Base-by-base conservation (phyloP, 352 stramenopile genomes). In the Globisporangium irregulare region DNA sequence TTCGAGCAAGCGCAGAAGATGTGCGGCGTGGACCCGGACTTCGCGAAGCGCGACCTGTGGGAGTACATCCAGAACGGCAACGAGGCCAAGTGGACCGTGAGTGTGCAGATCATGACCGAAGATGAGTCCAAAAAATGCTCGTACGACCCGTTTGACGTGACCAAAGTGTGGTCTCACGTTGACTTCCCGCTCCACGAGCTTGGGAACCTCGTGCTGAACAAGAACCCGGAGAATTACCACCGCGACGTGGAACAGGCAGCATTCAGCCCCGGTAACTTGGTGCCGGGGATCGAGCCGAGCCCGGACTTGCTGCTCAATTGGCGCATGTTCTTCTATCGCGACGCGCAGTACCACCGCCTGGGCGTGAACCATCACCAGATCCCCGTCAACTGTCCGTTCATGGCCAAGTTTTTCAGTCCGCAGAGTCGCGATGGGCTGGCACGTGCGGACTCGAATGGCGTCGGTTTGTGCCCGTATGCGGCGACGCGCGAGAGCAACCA, bases 71-170 rank as follows among this genome's bases (percentile, higher is more conserved):
- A 76, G 1, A 75, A 80, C 27, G 83, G 87, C 48, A 73, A 96
- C 29, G 93, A 80, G 60, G 89, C 91, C 20, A 85, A 74, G 20
- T 97, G 91, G 92, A 97, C 87, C 8, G 66, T 95, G 56, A 95
- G 95, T 66, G 80, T 98, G n/a, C 92, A 98, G 74, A 84, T 97
- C 14, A 98, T 98, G 92, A 95, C 81, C 0, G 76, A 82, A 8
- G 74, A 89, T 5, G 71, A 98, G 59, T 87, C 89, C 2, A 69
- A 79, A 6, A 72, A 77, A 12, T 73, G 74, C 51, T 74, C 70
- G n/a, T 91, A 94, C 22, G 92, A 97, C 72, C 92, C 93, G 7
- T 98, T 98, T 66, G 93, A 98, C 62, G 81, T 98, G 55, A 98
- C 93, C 64, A 98, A 98, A 69, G 72, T 97, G 38, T 98, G 92